Evolutionary conservation across 148 eudicot genomes (phyloP), one percentile per base, ranked within the genome.

Genomic region (Chenopodium album): DNA sequence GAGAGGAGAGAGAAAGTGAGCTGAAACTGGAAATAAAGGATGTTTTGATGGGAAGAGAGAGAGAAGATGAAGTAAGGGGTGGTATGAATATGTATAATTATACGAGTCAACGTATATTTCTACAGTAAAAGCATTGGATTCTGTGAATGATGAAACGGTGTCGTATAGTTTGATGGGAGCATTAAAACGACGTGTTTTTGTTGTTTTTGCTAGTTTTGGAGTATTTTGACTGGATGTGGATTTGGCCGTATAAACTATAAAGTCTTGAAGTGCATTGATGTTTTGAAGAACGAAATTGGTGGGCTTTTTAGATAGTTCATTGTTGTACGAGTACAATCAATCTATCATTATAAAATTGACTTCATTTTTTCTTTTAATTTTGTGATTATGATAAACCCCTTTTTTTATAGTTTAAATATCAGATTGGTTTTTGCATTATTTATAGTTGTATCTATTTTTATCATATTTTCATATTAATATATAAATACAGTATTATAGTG

Each of bases 61-160:
- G 41, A 9, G 72, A 66, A 34, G 69, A 26, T 32, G 54, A 34
- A 14, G 34, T 10, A 69, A 54, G 9, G 19, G 50, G 59, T 41
- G 47, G 23, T 59, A 4, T 48, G 66, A 28, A 23, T 69, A 48
- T 68, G 83, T 80, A 76, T 80, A 71, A 84, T 31, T 76, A 75
- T 84, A 76, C 65, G 78, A 78, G 86, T 84, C 86, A 84, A 84
- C 86, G 86, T 77, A 84, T 76, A 62, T 23, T 76, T 84, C 44
- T 76, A 72, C 79, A 37, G 32, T 23, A 34, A 47, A 2, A 32
- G 83, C 86, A 79, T 84, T 80, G 86, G 86, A 84, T 84, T 80
- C 86, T 59, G 54, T 50, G 14, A 1, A 12, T 0, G 0, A 20
- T 4, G 17, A 41, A 9, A 78, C 85, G 85, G 41, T 71, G 85